A percentile compares a stretch with the other conserved stretches of the same genome.
Evolutionary conservation across 2,329 filamentous ascomycete species (phyloP).

Genomic region (Triangularia setosa): DNA sequence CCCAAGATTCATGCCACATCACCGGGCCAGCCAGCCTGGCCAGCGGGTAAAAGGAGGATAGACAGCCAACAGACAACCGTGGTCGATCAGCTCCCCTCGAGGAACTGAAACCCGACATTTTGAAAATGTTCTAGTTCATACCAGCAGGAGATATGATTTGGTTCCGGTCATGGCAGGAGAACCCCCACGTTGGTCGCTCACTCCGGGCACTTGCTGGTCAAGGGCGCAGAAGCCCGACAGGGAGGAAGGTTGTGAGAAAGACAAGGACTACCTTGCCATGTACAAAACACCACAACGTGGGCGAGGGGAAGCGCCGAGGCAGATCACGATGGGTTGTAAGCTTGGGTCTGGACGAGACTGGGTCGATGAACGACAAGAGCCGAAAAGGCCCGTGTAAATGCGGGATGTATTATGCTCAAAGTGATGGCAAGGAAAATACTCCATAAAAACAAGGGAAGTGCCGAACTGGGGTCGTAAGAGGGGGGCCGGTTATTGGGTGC

Average conservation of each 20-base stretch:
- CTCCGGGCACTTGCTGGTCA: not conserved
- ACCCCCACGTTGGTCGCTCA: not conserved
- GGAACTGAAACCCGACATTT: not conserved
- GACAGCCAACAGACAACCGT: constrained; percentile 8
- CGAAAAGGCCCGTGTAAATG: constrained; percentile 11
- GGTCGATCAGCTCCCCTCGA: not conserved
- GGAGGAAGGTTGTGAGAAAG: not conserved
- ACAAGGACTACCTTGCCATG: not conserved
- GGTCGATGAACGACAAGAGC: not conserved
- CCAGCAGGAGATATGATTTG: constrained; percentile 17
- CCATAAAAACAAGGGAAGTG: not conserved
- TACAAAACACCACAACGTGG: not conserved
- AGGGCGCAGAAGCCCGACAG: not conserved
- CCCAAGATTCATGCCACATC: not conserved
- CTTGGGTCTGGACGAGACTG: not conserved
- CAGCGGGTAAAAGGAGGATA: constrained; percentile 18
- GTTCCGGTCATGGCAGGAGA: constrained; percentile 17
- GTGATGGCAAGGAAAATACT: not conserved
- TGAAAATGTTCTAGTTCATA: constrained; percentile 15
- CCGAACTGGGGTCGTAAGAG: not conserved
- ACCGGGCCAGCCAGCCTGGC: not conserved
- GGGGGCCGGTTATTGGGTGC: not conserved
- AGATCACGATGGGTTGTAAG: not conserved
- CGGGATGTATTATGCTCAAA: not conserved
- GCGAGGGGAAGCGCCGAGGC: not conserved